A percentile compares a stretch with the other conserved stretches of the same genome.
Evolutionary conservation across 2,329 filamentous ascomycete species (phyloP).

Genomic region (Claviceps sp.): DNA sequence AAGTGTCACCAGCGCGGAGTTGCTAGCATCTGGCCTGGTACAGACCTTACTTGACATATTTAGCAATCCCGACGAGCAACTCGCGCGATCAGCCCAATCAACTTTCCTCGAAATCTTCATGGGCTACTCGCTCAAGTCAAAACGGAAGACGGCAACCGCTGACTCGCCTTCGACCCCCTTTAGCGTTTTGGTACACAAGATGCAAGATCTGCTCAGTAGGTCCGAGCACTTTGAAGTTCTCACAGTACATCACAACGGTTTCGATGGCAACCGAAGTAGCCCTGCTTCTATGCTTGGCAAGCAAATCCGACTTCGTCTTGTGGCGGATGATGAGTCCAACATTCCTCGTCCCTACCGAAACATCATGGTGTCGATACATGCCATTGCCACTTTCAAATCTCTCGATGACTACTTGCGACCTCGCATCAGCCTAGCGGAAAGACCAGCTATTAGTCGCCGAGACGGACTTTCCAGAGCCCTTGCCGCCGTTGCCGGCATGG

Average conservation of each 20-base stretch:
- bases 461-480: constrained; percentile 55
- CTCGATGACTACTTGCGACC: constrained; percentile 91
- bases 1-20: constrained; percentile 88
- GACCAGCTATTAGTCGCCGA: constrained; percentile 46
- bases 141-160: constrained; percentile 47
- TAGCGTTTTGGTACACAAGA: constrained; percentile 79
- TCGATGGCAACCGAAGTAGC: constrained; percentile 80
- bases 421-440: constrained; percentile 69
- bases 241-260: constrained; percentile 84
- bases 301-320: constrained; percentile 77
- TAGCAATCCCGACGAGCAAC: constrained; percentile 50
- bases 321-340: constrained; percentile 80
- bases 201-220: constrained; percentile 89
- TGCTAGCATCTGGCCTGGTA: constrained; percentile 83
- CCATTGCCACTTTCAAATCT: constrained; percentile 94
- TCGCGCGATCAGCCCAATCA: constrained; percentile 56
- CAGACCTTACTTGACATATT: constrained; percentile 72
- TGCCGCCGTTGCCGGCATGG: constrained; percentile 63
- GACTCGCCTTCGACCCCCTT: constrained; percentile 72
- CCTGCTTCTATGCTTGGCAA: constrained; percentile 94
- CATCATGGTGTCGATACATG: constrained; percentile 97
- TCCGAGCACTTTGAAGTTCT: constrained; percentile 97
- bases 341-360: constrained; percentile 80
- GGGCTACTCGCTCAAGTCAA: constrained; percentile 55
- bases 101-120: constrained; percentile 90